Conservation (phyloP, 2,329 filamentous ascomycete species). For the Pseudocercospora ulei region DNA sequence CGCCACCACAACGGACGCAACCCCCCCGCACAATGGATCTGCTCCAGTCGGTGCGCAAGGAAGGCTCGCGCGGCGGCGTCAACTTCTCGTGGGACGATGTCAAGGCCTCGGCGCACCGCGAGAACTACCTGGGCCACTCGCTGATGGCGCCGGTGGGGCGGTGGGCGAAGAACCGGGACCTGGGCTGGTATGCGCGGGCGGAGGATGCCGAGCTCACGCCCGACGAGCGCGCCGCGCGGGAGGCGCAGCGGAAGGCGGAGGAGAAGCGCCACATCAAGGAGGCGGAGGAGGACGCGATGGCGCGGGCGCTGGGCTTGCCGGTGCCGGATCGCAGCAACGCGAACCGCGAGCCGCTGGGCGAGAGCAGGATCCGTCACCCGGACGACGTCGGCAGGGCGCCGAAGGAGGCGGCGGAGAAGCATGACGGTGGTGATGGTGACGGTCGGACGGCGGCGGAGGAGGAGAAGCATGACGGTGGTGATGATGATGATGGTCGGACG, state of each 20-base stretch:
- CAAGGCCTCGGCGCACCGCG: slow-evolving; percentile 72
- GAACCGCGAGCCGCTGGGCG: slow-evolving; percentile 52
- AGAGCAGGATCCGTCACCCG: slow-evolving; percentile 39
- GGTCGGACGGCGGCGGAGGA: slow-evolving; percentile 42
- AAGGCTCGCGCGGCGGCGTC: slow-evolving; percentile 75
- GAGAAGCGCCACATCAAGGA: slow-evolving; percentile 78
- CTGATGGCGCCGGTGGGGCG: slow-evolving; percentile 81
- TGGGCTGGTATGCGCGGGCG: slow-evolving; percentile 55
- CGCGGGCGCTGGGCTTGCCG: slow-evolving; percentile 69
- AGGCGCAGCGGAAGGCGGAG: slow-evolving; percentile 58
- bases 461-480: slow-evolving; percentile 35
- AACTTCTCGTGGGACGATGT: slow-evolving; percentile 98
- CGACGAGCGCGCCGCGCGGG: slow-evolving; percentile 47
- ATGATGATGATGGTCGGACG: slow-evolving; percentile 31
- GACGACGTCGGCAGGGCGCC: slow-evolving; percentile 49
- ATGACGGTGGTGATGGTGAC: slow-evolving; percentile 33
- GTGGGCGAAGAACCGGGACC: slow-evolving; percentile 71
- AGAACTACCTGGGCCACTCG: slow-evolving; percentile 83
- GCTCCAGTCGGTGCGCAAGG: slow-evolving; percentile 84
- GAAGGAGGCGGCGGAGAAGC: slow-evolving; percentile 40
- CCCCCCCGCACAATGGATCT: too few relatives aligned
- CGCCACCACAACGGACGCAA: not conserved
- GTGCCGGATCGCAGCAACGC: slow-evolving; percentile 58
- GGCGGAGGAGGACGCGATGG: slow-evolving; percentile 84
- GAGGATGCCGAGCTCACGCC: slow-evolving; percentile 45